phyloP scores from a whole-genome alignment of 192 early-diverging fungal genomes.

The Coemansia sp. region DNA sequence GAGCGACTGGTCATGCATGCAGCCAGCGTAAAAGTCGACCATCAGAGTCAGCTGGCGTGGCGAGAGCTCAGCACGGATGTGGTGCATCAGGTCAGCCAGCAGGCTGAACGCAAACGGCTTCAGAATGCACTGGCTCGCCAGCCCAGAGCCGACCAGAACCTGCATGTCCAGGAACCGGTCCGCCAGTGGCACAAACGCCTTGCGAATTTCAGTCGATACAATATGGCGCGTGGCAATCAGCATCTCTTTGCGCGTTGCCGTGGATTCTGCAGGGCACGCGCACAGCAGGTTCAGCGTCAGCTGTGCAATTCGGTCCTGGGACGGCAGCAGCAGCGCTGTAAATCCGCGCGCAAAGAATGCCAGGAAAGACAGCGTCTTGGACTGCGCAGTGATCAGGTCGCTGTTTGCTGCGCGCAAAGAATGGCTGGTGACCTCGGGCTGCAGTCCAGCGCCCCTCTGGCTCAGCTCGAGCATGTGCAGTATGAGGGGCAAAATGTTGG shows the following conservation, averaged over 20 bases:
- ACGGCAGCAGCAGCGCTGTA: slow-evolving; percentile 62
- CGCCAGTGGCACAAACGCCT: slow-evolving; percentile 87
- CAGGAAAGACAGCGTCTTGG: slow-evolving; percentile 98
- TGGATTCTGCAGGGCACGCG: slow-evolving; percentile 91
- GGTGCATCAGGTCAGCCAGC: slow-evolving; percentile 94
- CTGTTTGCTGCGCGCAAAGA: slow-evolving; percentile 52
- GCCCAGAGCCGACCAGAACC: slow-evolving; percentile 88
- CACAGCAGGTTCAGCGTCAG: slow-evolving; percentile 86
- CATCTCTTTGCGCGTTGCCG: slow-evolving; percentile 92
- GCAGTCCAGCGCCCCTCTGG: slow-evolving; percentile 2
- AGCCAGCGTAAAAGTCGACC: slow-evolving; percentile 88
- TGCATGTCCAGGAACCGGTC: slow-evolving; percentile 92
- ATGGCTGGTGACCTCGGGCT: slow-evolving; percentile 24
- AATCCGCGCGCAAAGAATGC: slow-evolving; percentile 92
- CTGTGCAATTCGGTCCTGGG: slow-evolving; percentile 81
- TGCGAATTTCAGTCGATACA: slow-evolving; percentile 87
- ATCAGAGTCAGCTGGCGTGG: slow-evolving; percentile 76
- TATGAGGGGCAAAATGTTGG: slow-evolving; percentile 84
- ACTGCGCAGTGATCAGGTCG: slow-evolving; percentile 94
- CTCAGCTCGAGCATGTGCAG: slow-evolving; percentile 62
- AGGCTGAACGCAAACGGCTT: slow-evolving; percentile 92
- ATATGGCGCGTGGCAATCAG: slow-evolving; percentile 94
- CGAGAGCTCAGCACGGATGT: slow-evolving; percentile 84
- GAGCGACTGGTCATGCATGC: slow-evolving; percentile 90
- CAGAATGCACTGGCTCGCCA: slow-evolving; percentile 90